Evolutionary conservation across 495 filamentous ascomycete genomes (phyloP), one percentile per base, ranked within the genome.

Genomic region (Talaromyces nanjingensis): DNA sequence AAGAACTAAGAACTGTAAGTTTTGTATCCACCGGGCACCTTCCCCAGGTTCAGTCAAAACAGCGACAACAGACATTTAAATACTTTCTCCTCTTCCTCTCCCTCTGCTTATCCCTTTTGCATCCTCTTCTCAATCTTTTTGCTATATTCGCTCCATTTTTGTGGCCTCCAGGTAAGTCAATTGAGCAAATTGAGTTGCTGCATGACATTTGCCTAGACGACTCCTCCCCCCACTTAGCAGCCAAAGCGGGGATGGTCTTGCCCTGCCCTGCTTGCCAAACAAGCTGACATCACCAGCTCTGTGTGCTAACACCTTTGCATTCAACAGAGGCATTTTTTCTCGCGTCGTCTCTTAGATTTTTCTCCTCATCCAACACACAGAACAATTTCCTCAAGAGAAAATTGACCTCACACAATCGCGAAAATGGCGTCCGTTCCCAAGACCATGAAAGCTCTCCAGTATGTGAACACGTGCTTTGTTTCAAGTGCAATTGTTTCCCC

Each of bases 391-490:
- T 20, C 6, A 22, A 22, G 7, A 9, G 6, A 49, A 49, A 49
- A 49, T 20, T 8, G n/a, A 18, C 18, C 18, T 49, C n/a, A 49
- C 45, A 49, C 45, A 37, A 45, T 37, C 29, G 56, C 56, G 37
- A 59, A 59, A 25, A 59, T 59, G 56, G 29, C 56, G 8, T 59
- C 56, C 29, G n/a, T 87, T 37, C 84, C 84, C 24, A 74, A 79
- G 70, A 77, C 82, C 37, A 87, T 87, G 84, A 84, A 83, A 69
- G 84, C 84, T 69, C 79, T 87, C 66, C 77, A 77, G 83, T 83
- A 60, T 45, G 31, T 59, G 16, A 18, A 31, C 56, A 14, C 37
- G 37, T 42, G 37, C 37, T 42, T 42, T 42, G 11, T 42, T 42
- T 42, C 37, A 42, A 16, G 12, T 59, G 6, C 45, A 8, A 49